Evolutionary conservation across 495 filamentous ascomycete species (phyloP), one percentile per base, ranked within the genome.

Genomic region (Lasiosphaeria ovina): DNA sequence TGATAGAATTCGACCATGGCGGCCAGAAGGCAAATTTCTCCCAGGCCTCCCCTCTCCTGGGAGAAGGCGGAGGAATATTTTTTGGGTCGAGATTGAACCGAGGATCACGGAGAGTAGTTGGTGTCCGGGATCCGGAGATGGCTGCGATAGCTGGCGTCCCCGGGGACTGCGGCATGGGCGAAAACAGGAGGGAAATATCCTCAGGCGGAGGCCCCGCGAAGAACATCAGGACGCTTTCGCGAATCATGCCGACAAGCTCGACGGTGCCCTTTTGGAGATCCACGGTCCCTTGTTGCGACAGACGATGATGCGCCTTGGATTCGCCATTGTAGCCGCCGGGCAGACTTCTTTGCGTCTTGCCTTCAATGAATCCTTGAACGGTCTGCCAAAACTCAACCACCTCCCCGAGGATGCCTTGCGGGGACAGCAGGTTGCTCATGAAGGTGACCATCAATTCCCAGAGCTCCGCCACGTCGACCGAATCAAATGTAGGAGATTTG

Each of bases 1-100:
- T 91, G 14, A 98, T 73, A 0, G 92, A 92, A 67, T 97, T 98
- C 5, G 92, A 88, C 65, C 88, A 87, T 0, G 94, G 94, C 2
- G 95, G 92, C 90, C 95, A 97, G 74, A 98, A 98, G 1, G 94
- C 93, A 75, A 88, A 97, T 50, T 89, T 93, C 72, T 98, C 95
- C 90, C 92, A 92, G 5, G 87, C 64, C 66, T 96, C 91, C 36
- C 91, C 92, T 38, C 80, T 79, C 62, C 78, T 87, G 2, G 90
- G 89, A 1, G 86, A 89, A 1, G 86, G 84, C n/a, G 91, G 87
- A 6, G 91, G 91, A 3, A 87, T 74, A 57, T 91, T 91, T 61
- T 84, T 88, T 0, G 85, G 77, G 69, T 93, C 89, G 58, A 95
- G 83, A 44, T 87, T 89, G 70, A 95, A 93, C 9, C 88, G 83